Percentiles rank a stretch among this genome's conserved stretches.
phyloP scores from a whole-genome alignment of 805 yeast species.

The Kluyveromyces nonfermentans region DNA sequence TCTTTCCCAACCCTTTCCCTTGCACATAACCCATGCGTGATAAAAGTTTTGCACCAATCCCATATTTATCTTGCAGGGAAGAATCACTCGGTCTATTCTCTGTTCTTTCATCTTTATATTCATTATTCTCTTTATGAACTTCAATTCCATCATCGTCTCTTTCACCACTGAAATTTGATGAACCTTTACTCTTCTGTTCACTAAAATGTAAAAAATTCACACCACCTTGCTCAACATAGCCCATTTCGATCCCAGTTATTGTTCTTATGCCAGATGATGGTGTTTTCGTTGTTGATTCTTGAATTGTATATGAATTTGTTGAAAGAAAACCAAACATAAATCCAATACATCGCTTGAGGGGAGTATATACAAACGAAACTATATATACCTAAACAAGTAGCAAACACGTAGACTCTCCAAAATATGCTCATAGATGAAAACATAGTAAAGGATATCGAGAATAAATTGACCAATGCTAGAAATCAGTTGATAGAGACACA shows the following conservation, averaged over 20 bases:
- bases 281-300: not conserved
- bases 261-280: not conserved
- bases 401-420: not conserved
- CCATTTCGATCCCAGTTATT: not conserved
- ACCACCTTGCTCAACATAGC: not conserved
- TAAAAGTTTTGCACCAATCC: conserved; percentile 75
- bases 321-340: not conserved
- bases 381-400: not conserved
- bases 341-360: not conserved
- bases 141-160: conserved; percentile 15
- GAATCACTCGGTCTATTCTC: not conserved
- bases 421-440: not conserved
- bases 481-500: conserved; percentile 41
- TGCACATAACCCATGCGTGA: conserved; percentile 78
- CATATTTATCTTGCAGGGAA: conserved; percentile 38
- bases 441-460: conserved; percentile 9
- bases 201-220: conserved; percentile 1
- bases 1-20: conserved; percentile 78
- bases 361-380: no score
- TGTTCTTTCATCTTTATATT: not conserved
- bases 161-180: conserved; percentile 16
- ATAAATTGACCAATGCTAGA: conserved; percentile 40
- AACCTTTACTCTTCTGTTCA: conserved; percentile 6
- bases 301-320: not conserved
- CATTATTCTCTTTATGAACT: not conserved